These are phyloP conservation scores for Ceriops tagal DNA, from an alignment of 345 rosid genomes.

Conservation along the genomic window DNA sequence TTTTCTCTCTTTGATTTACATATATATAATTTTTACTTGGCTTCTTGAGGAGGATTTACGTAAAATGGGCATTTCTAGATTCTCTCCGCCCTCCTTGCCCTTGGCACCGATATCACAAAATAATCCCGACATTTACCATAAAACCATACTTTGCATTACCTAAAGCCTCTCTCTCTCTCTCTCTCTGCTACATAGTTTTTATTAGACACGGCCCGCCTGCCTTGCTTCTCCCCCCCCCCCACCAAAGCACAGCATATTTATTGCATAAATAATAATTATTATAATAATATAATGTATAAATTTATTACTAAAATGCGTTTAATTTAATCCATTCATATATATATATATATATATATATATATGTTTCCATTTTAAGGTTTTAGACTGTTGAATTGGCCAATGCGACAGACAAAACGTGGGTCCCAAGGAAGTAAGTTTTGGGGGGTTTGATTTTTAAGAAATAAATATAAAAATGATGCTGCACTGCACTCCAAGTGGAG, in stretches of 20 bases:
- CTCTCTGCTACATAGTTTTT: no score
- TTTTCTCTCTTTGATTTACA: neutral
- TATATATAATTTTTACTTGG: neutral
- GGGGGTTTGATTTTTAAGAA: no score
- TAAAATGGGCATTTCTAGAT: constrained; percentile 44
- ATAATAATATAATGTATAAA: no score
- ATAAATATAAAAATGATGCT: no score
- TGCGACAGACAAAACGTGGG: constrained; percentile 29
- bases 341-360: no score
- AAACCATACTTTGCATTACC: neutral
- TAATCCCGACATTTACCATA: neutral
- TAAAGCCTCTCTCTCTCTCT: no score
- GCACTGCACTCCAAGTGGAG: constrained; percentile 4
- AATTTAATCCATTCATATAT: no score
- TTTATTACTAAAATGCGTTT: no score
- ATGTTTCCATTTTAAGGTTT: constrained; percentile 14
- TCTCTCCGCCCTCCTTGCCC: constrained; percentile 50
- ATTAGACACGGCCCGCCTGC: neutral
- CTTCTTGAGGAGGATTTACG: constrained; percentile 9
- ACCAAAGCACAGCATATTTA: neutral
- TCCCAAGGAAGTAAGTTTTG: constrained; percentile 24
- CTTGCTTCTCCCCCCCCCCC: neutral
- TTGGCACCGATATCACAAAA: constrained; percentile 16
- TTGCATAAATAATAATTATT: no score
- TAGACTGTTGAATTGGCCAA: constrained; percentile 10